Base-by-base conservation (phyloP, 257 asterid genomes). In the Echium plantagineum region DNA sequence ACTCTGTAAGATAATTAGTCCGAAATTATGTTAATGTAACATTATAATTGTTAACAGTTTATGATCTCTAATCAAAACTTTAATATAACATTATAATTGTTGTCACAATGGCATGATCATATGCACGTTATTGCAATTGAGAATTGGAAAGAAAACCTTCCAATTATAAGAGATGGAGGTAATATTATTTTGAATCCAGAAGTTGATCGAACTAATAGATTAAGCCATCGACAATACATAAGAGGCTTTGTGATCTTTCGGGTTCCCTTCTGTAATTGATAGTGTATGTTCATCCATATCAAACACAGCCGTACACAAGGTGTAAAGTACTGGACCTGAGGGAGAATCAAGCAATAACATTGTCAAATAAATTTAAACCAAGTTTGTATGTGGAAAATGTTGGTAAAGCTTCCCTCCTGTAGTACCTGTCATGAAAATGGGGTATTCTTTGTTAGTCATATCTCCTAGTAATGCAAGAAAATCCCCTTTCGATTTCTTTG, bases 341-440 rank as follows among this genome's bases (percentile, higher is more conserved):
- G 73, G 52, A 55, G 19, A 26, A n/a, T 54, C 18, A 55, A 26
- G 63, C 22, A 61, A 20, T 59, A 53, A 19, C 20, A 53, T 48
- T 8, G 22, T 59, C 46, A 64, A 21, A 53, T 7, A 58, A 42
- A 65, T 55, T 5, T 35, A 19, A 21, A 16, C 21, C 58, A 1
- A 53, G 16, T 55, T 28, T 9, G 9, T 16, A 21, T 13, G 9
- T 9, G 17, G 21, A 56, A 22, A 56, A 53, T 53, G 57, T 53
- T 17, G 21, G 55, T 52, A n/a, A 52, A 16, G 4, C 24, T 7
- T 53, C 15, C 10, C 4, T 53, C 20, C 9, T 65, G 31, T 54
- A 28, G 10, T 69, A 81, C 97, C 97, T 71, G 84, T 72, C 94
- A 85, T 90, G 74, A 80, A 90, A 52, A 90, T 83, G 2, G 97